Evolutionary conservation across 768 basidiomycete species (phyloP).

Genomic region (Leucocoprinus birnbaumii): DNA sequence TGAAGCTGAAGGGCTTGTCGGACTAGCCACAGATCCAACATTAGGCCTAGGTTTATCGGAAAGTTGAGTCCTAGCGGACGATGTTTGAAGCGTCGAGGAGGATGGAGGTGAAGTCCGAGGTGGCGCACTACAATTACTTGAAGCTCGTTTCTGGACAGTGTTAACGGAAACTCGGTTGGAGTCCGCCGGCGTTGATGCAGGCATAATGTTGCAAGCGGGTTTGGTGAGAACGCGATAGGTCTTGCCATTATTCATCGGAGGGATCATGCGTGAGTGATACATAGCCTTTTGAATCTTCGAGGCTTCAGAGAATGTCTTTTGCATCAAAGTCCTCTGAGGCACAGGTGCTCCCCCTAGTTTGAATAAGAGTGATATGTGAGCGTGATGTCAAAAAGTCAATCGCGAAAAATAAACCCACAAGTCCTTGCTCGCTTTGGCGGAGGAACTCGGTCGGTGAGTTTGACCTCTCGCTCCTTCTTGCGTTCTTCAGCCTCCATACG

Average conservation of each 20-base stretch:
- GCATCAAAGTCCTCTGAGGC: conserved; percentile 68
- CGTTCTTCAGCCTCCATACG: conserved; percentile 70
- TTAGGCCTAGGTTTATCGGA: neutral
- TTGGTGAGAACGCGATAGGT: conserved; percentile 38
- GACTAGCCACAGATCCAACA: neutral
- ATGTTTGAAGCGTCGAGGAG: conserved; percentile 12
- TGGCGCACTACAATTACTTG: conserved; percentile 13
- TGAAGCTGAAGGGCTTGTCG: neutral
- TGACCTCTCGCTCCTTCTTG: conserved; percentile 76
- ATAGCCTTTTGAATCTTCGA: conserved; percentile 64
- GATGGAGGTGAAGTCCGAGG: conserved; percentile 15
- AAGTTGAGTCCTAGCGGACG: conserved; percentile 1
- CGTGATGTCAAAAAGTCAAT: conserved; percentile 16
- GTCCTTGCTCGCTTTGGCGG: conserved; percentile 59
- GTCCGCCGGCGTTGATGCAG: conserved; percentile 29
- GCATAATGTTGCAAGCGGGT: conserved; percentile 28
- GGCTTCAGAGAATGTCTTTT: conserved; percentile 73
- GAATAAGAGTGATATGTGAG: conserved; percentile 12
- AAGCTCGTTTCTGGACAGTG: conserved; percentile 37
- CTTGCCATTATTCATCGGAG: conserved; percentile 51
- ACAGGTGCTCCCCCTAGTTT: conserved; percentile 31
- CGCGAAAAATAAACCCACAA: conserved; percentile 40
- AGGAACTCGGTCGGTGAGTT: conserved; percentile 67
- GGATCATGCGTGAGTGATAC: conserved; percentile 49
- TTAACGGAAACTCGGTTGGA: conserved; percentile 49